Conservation (phyloP, 2,329 filamentous ascomycete genomes). For the Colletotrichum lindemuthianum region DNA sequence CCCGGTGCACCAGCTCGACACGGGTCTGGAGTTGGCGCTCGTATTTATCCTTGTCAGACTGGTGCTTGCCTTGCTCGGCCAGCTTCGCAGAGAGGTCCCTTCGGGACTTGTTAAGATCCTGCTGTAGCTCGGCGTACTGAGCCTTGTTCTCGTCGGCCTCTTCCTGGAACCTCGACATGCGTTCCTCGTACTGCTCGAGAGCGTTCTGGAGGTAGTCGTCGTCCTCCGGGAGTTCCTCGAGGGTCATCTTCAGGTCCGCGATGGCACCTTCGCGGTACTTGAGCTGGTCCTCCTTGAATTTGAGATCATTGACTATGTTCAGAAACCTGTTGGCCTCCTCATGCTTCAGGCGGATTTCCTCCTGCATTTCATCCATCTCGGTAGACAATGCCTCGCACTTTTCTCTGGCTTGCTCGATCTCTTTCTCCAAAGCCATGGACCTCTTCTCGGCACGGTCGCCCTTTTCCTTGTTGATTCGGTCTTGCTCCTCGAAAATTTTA, state of each 20-base stretch:
- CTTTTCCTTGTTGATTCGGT: conserved; percentile 85
- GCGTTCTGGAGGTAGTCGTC: conserved; percentile 79
- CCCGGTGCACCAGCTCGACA: conserved; percentile 78
- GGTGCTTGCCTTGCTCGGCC: conserved; percentile 77
- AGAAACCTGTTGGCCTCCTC: conserved; percentile 79
- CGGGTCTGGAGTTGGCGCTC: conserved; percentile 81
- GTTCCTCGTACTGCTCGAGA: conserved; percentile 81
- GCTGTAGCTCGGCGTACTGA: conserved; percentile 73
- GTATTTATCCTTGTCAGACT: conserved; percentile 88
- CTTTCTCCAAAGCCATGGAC: conserved; percentile 70
- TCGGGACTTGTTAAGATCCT: conserved; percentile 55
- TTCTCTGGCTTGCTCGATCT: conserved; percentile 70
- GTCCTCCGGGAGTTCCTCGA: conserved; percentile 81
- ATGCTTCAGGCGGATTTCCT: conserved; percentile 72
- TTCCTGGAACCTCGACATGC: conserved; percentile 71
- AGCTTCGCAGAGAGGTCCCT: conserved; percentile 62
- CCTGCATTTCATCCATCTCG: conserved; percentile 69
- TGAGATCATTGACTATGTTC: conserved; percentile 78
- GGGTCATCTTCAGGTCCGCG: conserved; percentile 73
- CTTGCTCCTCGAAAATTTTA: conserved; percentile 79
- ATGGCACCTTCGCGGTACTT: conserved; percentile 76
- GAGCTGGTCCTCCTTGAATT: conserved; percentile 80
- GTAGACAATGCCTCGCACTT: conserved; percentile 67
- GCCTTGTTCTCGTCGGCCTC: conserved; percentile 71
- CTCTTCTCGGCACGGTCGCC: conserved; percentile 77